A percentile compares a stretch with the other conserved stretches of the same genome.
Evolutionary conservation across 768 basidiomycete species (phyloP).

Genomic region (Austroboletus festivus): DNA sequence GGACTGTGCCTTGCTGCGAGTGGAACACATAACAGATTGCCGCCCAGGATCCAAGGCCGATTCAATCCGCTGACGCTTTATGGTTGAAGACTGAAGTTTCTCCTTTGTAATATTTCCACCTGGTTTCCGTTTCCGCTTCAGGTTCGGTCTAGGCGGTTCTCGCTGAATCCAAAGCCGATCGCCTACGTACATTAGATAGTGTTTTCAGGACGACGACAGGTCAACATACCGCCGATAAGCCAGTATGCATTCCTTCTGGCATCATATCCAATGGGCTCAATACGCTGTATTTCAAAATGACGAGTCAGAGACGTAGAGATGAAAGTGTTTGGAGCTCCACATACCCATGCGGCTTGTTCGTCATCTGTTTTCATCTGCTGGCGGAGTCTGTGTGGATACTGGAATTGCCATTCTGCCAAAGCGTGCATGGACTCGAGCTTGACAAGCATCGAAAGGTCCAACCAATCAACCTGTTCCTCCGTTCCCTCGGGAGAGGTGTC

Average conservation of each 20-base stretch:
- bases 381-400: slow-evolving; percentile 67
- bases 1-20: slow-evolving; percentile 14
- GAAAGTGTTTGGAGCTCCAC: slow-evolving; percentile 22
- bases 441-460: slow-evolving; percentile 61
- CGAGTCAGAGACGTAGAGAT: slow-evolving; percentile 1
- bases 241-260: slow-evolving; percentile 77
- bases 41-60: not conserved
- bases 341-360: slow-evolving; percentile 74
- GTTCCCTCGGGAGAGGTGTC: slow-evolving; percentile 19
- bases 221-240: slow-evolving; percentile 68
- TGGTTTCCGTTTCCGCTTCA: slow-evolving; percentile 43
- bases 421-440: slow-evolving; percentile 75
- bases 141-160: slow-evolving; percentile 46
- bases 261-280: slow-evolving; percentile 85
- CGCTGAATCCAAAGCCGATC: slow-evolving; percentile 88
- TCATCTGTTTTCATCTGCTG: slow-evolving; percentile 77
- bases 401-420: slow-evolving; percentile 84
- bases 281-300: slow-evolving; percentile 48
- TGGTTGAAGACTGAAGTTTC: slow-evolving; percentile 10
- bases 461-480: slow-evolving; percentile 61
- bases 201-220: not conserved
- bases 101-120: slow-evolving; percentile 22
- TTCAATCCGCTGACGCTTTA: slow-evolving; percentile 29
- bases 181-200: slow-evolving; percentile 38
- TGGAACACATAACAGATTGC: slow-evolving; percentile 8